A percentile compares a stretch with the other conserved stretches of the same genome.
These are phyloP conservation scores for Madurella mycetomatis DNA, from an alignment of 2,329 filamentous ascomycete genomes.

Conservation along the genomic window DNA sequence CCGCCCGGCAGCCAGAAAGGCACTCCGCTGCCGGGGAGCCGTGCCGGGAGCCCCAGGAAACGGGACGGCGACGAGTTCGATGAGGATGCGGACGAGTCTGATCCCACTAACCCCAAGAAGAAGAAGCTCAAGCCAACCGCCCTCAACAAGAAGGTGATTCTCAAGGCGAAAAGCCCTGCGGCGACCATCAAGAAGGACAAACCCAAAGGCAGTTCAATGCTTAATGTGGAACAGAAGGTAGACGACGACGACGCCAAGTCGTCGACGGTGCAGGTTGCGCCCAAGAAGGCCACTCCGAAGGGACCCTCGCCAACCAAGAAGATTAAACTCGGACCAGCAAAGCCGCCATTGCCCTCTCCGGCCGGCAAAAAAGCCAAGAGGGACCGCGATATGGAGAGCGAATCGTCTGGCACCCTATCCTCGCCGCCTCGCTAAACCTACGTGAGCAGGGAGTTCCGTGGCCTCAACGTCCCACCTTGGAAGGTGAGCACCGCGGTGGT, in stretches of 20 bases:
- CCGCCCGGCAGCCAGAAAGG: slow-evolving; percentile 60
- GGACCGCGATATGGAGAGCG: slow-evolving; percentile 49
- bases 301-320: slow-evolving; percentile 43
- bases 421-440: slow-evolving; percentile 41
- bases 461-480: background rate
- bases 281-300: slow-evolving; percentile 40
- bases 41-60: slow-evolving; percentile 53
- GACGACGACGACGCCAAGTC: slow-evolving; percentile 36
- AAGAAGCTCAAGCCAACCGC: slow-evolving; percentile 51
- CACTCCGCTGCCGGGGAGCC: slow-evolving; percentile 53
- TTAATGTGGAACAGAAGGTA: slow-evolving; percentile 46
- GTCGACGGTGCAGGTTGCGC: slow-evolving; percentile 38
- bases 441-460: too few species aligned
- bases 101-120: slow-evolving; percentile 49
- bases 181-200: slow-evolving; percentile 49
- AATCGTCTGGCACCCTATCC: slow-evolving; percentile 53
- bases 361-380: slow-evolving; percentile 47
- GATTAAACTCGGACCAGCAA: slow-evolving; percentile 39
- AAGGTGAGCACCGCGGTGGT: background rate
- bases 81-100: slow-evolving; percentile 50
- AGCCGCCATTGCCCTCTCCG: slow-evolving; percentile 46
- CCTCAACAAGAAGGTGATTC: slow-evolving; percentile 50
- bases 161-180: slow-evolving; percentile 46
- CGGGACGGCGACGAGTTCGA: slow-evolving; percentile 52
- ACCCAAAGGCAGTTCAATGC: slow-evolving; percentile 45